Percentiles rank a stretch among this genome's conserved stretches.
phyloP scores from a whole-genome alignment of 202 grass and related monocot species.

The Saccharum hybrid region DNA sequence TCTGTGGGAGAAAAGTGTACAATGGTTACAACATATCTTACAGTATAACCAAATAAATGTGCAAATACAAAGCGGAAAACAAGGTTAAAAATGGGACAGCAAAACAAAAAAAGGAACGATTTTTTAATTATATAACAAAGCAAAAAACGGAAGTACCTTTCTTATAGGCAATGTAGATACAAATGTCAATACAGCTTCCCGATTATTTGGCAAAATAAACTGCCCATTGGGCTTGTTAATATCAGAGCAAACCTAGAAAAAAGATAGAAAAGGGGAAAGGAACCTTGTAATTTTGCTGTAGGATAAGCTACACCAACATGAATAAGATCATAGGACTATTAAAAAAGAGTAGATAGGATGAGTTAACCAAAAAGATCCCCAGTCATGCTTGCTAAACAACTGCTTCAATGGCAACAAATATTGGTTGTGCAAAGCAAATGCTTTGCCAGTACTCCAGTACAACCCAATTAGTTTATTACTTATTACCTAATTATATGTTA shows the following conservation, averaged over 20 bases:
- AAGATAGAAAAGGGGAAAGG: background rate
- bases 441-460: slow-evolving; percentile 24
- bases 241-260: slow-evolving; percentile 97
- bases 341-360: background rate
- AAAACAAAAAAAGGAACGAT: slow-evolving; percentile 17
- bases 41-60: slow-evolving; percentile 18
- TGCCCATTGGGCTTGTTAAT: slow-evolving; percentile 99
- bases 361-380: slow-evolving; percentile 5
- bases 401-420: slow-evolving; percentile 2
- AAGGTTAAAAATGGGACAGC: background rate
- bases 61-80: background rate
- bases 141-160: slow-evolving; percentile 62
- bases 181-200: slow-evolving; percentile 73
- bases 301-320: background rate
- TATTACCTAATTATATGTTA: slow-evolving; percentile 36
- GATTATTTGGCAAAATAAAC: slow-evolving; percentile 83
- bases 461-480: slow-evolving; percentile 30
- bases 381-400: background rate
- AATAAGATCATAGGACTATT: slow-evolving; percentile 2
- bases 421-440: slow-evolving; percentile 7
- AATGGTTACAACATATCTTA: slow-evolving; percentile 19
- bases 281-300: slow-evolving; percentile 15
- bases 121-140: slow-evolving; percentile 5
- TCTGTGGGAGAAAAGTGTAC: background rate
- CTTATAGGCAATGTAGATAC: slow-evolving; percentile 92